Conservation (phyloP, 441 rosid genomes). For the Syzygium malaccense region DNA sequence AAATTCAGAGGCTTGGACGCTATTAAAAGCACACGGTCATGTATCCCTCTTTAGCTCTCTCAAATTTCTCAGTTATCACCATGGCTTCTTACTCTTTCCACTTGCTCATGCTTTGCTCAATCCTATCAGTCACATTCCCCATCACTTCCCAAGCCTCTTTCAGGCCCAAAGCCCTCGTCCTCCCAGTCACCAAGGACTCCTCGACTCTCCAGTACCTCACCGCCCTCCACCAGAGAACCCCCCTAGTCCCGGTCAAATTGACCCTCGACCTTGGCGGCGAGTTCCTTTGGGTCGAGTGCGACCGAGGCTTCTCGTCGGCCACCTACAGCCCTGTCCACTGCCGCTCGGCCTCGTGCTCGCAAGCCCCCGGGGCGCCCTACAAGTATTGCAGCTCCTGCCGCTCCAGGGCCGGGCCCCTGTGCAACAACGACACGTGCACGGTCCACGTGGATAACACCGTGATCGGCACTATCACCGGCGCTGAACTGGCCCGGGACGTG, state of each 20-base stretch:
- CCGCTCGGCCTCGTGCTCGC: background rate
- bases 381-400: background rate
- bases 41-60: background rate
- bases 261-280: background rate
- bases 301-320: slow-evolving; percentile 6
- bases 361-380: background rate
- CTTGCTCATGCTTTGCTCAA: background rate
- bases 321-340: slow-evolving; percentile 3
- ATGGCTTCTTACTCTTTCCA: background rate
- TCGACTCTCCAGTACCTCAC: background rate
- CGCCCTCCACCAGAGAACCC: background rate
- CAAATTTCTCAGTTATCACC: background rate
- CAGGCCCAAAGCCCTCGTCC: background rate
- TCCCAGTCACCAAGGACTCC: background rate
- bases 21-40: background rate
- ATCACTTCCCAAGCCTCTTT: background rate
- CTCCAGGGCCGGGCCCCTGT: background rate
- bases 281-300: slow-evolving; percentile 10
- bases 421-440: slow-evolving; percentile 7
- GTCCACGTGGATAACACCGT: background rate
- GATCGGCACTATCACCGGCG: background rate
- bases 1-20: background rate
- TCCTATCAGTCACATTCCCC: background rate
- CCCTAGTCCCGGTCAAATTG: background rate
- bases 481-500: background rate